Conservation (phyloP, 768 basidiomycete genomes). For the Naganishia kalamii region DNA sequence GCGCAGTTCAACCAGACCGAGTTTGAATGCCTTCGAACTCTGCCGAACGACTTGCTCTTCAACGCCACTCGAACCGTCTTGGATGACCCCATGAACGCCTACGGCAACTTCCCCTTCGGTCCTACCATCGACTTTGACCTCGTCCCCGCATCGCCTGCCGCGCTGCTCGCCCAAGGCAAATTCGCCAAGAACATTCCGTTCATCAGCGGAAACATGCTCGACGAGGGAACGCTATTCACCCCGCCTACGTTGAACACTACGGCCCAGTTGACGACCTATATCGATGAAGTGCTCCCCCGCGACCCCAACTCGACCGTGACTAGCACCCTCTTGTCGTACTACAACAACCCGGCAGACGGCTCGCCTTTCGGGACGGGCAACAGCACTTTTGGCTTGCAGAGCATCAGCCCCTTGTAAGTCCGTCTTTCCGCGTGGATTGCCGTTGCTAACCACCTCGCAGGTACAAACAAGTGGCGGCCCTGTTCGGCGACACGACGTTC, state of each 20-base stretch:
- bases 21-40: conserved; percentile 35
- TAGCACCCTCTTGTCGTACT: conserved; percentile 26
- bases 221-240: conserved; percentile 43
- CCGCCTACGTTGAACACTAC: conserved; percentile 27
- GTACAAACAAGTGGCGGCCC: conserved; percentile 34
- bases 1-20: conserved; percentile 18
- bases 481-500: conserved; percentile 39
- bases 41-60: conserved; percentile 29
- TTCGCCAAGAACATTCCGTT: conserved; percentile 37
- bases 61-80: conserved; percentile 28
- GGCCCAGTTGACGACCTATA: conserved; percentile 1
- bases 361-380: conserved; percentile 42
- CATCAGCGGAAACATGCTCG: conserved; percentile 40
- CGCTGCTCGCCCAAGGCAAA: conserved; percentile 31
- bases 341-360: conserved; percentile 31
- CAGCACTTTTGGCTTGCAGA: conserved; percentile 40
- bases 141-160: conserved; percentile 37
- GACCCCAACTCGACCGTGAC: conserved; percentile 27
- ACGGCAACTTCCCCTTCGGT: conserved; percentile 22
- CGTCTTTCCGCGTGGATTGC: not conserved
- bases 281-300: conserved; percentile 28
- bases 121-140: conserved; percentile 41
- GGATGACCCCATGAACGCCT: not conserved
- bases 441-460: conserved; percentile 7
- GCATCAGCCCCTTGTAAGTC: conserved; percentile 27